Evolutionary conservation across 2,329 filamentous ascomycete species (phyloP).

Genomic region (Stagonosporopsis tanaceti): DNA sequence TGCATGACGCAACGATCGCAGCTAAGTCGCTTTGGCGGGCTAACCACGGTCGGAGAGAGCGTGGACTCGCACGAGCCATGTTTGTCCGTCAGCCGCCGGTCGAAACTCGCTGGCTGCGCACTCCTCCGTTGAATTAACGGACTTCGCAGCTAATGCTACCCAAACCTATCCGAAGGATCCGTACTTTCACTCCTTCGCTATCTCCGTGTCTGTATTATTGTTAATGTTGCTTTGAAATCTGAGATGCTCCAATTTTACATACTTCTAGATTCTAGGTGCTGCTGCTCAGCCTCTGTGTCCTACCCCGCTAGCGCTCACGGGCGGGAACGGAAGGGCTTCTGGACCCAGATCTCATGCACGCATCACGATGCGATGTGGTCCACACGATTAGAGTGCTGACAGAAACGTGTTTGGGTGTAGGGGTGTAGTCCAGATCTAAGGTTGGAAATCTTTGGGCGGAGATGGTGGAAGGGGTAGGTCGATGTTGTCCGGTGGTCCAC

Average conservation of each 20-base stretch:
- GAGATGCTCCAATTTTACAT: background rate
- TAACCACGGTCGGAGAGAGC: background rate
- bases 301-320: slow-evolving; percentile 19
- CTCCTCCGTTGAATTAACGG: background rate
- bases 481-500: background rate
- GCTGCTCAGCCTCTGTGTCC: slow-evolving; percentile 14
- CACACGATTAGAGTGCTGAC: slow-evolving; percentile 19
- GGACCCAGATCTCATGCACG: slow-evolving; percentile 18
- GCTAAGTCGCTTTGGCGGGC: background rate
- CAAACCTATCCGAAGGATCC: background rate
- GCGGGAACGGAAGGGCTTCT: slow-evolving; percentile 20
- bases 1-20: slow-evolving; percentile 17
- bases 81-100: background rate
- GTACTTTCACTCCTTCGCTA: background rate
- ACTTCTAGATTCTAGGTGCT: slow-evolving; percentile 7
- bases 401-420: slow-evolving; percentile 11
- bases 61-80: background rate
- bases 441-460: background rate
- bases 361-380: slow-evolving; percentile 11
- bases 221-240: background rate
- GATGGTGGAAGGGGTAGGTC: background rate
- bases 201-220: background rate
- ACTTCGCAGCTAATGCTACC: slow-evolving; percentile 2
- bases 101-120: background rate
- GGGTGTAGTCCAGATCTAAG: slow-evolving; percentile 9